phyloP scores from a whole-genome alignment of 805 yeast genomes.

The Saccharomycopsis vini region DNA sequence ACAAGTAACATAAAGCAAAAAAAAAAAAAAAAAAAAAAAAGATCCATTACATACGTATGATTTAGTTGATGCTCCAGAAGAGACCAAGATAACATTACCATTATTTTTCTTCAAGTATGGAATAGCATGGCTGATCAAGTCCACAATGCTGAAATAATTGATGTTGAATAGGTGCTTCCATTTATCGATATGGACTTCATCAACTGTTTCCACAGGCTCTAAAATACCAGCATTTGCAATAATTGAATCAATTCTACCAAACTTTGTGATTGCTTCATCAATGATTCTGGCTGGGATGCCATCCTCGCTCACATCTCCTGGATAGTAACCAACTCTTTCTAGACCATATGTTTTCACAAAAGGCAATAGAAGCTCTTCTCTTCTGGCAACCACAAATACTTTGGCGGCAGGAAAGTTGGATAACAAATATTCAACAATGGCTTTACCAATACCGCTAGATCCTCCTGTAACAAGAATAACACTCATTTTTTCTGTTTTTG shows the following conservation, averaged over 20 bases:
- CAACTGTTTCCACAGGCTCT: slow-evolving; percentile 59
- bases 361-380: slow-evolving; percentile 37
- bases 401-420: slow-evolving; percentile 27
- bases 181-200: slow-evolving; percentile 43
- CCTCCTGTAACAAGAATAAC: slow-evolving; percentile 37
- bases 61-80: slow-evolving; percentile 77
- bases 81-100: slow-evolving; percentile 70
- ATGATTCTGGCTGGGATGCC: slow-evolving; percentile 32
- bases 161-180: slow-evolving; percentile 67
- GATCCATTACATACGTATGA: too few species aligned
- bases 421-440: slow-evolving; percentile 50
- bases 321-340: slow-evolving; percentile 40
- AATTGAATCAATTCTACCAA: slow-evolving; percentile 53
- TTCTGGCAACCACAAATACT: slow-evolving; percentile 68
- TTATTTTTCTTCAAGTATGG: slow-evolving; percentile 46
- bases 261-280: slow-evolving; percentile 35
- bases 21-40: too few species aligned
- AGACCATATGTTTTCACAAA: slow-evolving; percentile 37
- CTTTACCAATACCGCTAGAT: slow-evolving; percentile 71
- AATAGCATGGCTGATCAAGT: slow-evolving; percentile 43
- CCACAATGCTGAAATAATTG: slow-evolving; percentile 69
- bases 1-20: neutral
- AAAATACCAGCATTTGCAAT: slow-evolving; percentile 78
- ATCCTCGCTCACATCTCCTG: slow-evolving; percentile 52
- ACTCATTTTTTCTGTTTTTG: slow-evolving; percentile 19